Conservation (phyloP, 2,329 filamentous ascomycete genomes). For the Diaporthe amygdali region DNA sequence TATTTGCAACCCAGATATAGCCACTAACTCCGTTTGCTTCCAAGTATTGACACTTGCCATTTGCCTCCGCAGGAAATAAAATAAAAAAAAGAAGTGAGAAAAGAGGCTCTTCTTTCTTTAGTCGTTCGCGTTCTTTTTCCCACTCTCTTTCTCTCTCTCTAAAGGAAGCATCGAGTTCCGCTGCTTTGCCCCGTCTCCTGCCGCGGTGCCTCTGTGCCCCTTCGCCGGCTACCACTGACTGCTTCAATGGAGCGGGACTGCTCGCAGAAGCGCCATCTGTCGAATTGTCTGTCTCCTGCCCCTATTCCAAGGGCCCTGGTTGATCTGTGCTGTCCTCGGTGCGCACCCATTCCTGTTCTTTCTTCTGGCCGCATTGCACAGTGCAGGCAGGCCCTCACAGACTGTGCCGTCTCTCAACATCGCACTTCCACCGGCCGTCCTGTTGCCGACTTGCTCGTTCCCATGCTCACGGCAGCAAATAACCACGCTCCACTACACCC, state of each 20-base stretch:
- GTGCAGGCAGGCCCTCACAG: neutral
- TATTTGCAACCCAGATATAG: slow-evolving; percentile 27
- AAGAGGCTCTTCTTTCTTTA: neutral
- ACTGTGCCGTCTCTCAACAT: neutral
- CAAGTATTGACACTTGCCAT: slow-evolving; percentile 24
- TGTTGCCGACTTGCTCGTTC: neutral
- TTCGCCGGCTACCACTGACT: neutral
- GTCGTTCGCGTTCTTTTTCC: slow-evolving; percentile 9
- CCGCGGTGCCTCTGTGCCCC: neutral
- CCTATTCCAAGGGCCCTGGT: neutral
- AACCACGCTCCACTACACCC: neutral
- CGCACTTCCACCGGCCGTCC: neutral
- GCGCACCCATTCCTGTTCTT: neutral
- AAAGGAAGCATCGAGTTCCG: neutral
- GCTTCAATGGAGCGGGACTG: neutral
- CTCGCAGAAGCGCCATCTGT: neutral
- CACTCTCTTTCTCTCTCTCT: neutral
- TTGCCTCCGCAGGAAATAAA: slow-evolving; percentile 19
- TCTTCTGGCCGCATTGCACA: neutral
- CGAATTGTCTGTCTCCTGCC: neutral
- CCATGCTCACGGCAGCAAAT: neutral
- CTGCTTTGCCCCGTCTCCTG: neutral
- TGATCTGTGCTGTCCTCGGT: slow-evolving; percentile 1
- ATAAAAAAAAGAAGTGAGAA: neutral
- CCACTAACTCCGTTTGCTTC: slow-evolving; percentile 28